Conservation (phyloP, 2,329 filamentous ascomycete genomes). For the Juglanconis oblonga region DNA sequence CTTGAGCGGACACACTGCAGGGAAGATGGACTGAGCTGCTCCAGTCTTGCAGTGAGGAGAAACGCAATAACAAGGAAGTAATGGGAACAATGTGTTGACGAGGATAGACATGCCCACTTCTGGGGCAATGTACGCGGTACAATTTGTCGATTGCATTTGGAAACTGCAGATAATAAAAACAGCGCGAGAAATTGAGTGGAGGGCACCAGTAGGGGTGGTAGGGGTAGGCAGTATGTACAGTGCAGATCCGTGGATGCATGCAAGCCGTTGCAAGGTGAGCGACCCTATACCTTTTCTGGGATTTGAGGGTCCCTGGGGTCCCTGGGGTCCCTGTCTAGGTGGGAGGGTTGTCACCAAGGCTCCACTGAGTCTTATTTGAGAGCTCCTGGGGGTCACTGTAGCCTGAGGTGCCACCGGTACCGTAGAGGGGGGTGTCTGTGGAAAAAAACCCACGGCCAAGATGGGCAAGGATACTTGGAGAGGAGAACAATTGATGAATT, state of each 20-base stretch:
- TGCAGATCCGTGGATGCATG: constrained; percentile 13
- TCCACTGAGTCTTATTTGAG: constrained; percentile 11
- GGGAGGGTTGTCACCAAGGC: constrained; percentile 11
- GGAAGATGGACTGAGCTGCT: constrained; percentile 19
- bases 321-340: constrained; percentile 8
- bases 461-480: constrained; percentile 10
- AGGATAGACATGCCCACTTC: constrained; percentile 20
- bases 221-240: constrained; percentile 11
- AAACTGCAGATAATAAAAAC: constrained; percentile 17
- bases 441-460: constrained; percentile 7
- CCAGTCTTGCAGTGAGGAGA: constrained; percentile 19
- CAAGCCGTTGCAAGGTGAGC: constrained; percentile 10
- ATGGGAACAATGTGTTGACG: constrained; percentile 19
- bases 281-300: constrained; percentile 7
- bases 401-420: constrained; percentile 1
- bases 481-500: constrained; percentile 9
- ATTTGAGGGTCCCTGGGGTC: constrained; percentile 10
- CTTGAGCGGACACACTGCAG: constrained; percentile 15
- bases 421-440: constrained; percentile 5
- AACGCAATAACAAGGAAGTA: constrained; percentile 20
- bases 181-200: constrained; percentile 14
- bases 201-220: constrained; percentile 17
- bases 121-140: constrained; percentile 20
- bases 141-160: constrained; percentile 17
- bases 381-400: constrained; percentile 11